Base-by-base conservation (phyloP, 2,329 filamentous ascomycete species). In the Uncinocarpus reesii region DNA sequence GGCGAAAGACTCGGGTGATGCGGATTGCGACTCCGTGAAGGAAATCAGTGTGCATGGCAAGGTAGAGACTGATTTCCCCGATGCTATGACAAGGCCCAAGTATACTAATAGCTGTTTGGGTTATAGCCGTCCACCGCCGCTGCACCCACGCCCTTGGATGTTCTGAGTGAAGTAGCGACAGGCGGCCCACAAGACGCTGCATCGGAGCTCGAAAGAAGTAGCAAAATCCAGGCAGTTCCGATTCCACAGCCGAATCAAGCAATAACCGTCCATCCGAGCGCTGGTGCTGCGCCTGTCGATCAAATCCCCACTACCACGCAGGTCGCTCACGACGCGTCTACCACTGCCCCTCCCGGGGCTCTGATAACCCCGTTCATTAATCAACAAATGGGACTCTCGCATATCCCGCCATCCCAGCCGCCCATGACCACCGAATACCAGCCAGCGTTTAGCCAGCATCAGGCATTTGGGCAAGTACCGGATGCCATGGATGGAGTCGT, bases 161-260 rank as follows among this genome's bases (percentile, higher is more conserved):
- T 67, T 8, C 59, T 65, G 48, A 62, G 62, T 51, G 63, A 70
- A 65, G 65, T 69, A 53, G 68, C 67, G 52, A 67, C 65, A 55
- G 62, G 57, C 41, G 58, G 63, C 29, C 61, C 62, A 21, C 34
- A 50, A 18, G 48, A 45, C 24, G 32, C 18, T 16, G 15, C 4
- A 8, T 8, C 11, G 13, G 31, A 38, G 8, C 23, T 21, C n/a
- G 35, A 36, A 11, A 4, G 15, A 2, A 29, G 8, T 11, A 13
- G 10, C 2, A 23, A 28, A 21, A 2, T 15, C 15, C 32, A 28
- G n/a, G 15, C 20, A 13, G 29, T 31, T 8, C 16, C 10, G 13
- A 26, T 24, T 24, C 35, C 43, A 3, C 32, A n/a, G 4, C 23
- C 34, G 3, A 20, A 31, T 21, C 15, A 18, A 20, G 10, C 16